A percentile compares a stretch with the other conserved stretches of the same genome.
These are phyloP conservation scores for Colletotrichum tabaci DNA, from an alignment of 2,329 filamentous ascomycete genomes.

Conservation along the genomic window DNA sequence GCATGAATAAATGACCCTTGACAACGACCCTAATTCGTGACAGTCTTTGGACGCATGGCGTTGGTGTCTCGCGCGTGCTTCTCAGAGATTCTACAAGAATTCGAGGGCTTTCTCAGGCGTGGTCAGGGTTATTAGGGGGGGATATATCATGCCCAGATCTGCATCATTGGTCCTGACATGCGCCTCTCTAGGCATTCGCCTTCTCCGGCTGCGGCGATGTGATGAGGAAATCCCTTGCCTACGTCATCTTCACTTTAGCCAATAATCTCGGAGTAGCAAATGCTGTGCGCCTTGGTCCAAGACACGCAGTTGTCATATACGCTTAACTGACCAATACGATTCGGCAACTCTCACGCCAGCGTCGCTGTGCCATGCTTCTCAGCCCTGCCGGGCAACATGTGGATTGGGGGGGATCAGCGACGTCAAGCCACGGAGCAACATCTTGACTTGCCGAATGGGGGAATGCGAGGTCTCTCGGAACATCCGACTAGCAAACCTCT, in stretches of 20 bases:
- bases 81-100: not conserved
- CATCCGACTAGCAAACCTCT: not conserved
- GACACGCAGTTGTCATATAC: not conserved
- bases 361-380: not conserved
- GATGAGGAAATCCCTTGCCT: not conserved
- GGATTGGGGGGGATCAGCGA: not conserved
- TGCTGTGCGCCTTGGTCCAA: not conserved
- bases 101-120: not conserved
- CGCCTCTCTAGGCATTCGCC: not conserved
- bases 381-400: not conserved
- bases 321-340: no score
- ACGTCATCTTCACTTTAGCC: not conserved
- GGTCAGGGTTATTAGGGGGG: no score
- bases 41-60: not conserved
- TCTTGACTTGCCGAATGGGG: not conserved
- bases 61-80: not conserved
- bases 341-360: not conserved
- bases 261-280: not conserved
- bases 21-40: not conserved
- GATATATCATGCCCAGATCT: not conserved
- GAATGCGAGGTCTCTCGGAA: not conserved
- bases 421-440: not conserved
- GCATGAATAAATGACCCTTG: not conserved
- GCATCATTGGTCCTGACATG: not conserved
- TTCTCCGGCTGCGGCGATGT: not conserved